A percentile compares a stretch with the other conserved stretches of the same genome.
Evolutionary conservation across 306 rosid genomes (phyloP).

Genomic region (Luffa acutangula): DNA sequence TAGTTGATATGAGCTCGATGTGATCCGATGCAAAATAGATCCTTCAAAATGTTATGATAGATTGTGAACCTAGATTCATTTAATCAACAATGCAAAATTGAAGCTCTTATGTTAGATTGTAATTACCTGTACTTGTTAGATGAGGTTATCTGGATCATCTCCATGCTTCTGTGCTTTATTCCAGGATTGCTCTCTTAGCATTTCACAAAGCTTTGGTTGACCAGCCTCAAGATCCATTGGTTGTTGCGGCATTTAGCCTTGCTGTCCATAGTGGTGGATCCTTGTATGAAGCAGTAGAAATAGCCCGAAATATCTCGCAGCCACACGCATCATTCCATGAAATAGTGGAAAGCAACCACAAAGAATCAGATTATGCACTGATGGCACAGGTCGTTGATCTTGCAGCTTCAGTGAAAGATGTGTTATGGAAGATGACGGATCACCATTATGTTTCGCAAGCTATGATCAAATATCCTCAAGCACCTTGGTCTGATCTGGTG

Average conservation of each 20-base stretch:
- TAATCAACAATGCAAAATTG: background rate
- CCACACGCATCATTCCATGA: constrained; percentile 21
- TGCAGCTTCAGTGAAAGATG: constrained; percentile 17
- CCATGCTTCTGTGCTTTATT: constrained; percentile 1
- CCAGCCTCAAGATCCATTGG: constrained; percentile 30
- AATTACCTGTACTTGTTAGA: background rate
- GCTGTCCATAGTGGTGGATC: constrained; percentile 29
- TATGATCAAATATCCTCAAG: constrained; percentile 28
- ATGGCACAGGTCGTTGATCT: constrained; percentile 18
- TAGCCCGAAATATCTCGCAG: constrained; percentile 13
- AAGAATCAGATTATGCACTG: constrained; percentile 15
- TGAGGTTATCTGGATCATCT: background rate
- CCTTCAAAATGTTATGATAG: background rate
- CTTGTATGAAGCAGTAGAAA: constrained; percentile 20
- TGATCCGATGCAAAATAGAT: background rate
- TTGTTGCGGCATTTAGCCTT: constrained; percentile 28
- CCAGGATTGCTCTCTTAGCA: constrained; percentile 34
- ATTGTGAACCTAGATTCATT: background rate
- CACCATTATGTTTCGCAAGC: constrained; percentile 27
- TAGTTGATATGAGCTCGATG: background rate
- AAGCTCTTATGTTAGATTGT: background rate
- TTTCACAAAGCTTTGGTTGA: constrained; percentile 33
- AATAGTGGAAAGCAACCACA: constrained; percentile 14
- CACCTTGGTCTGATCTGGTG: constrained; percentile 30
- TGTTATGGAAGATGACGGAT: constrained; percentile 25